A percentile compares a stretch with the other conserved stretches of the same genome.
These are phyloP conservation scores for Mitragyna speciosa DNA, from an alignment of 257 asterid genomes.

Conservation along the genomic window DNA sequence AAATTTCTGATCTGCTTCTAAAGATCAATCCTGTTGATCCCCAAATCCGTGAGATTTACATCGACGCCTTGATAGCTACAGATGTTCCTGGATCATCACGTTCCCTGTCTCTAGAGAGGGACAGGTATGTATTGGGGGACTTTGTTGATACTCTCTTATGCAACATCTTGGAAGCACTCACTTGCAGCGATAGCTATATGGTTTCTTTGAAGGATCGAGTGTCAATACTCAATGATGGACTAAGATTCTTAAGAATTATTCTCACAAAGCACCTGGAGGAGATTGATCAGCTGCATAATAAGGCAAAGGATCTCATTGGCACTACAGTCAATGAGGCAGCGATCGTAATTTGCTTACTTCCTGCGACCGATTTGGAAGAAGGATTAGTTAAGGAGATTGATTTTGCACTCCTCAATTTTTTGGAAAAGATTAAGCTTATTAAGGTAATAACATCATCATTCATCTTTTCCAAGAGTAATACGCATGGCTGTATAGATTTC, in stretches of 20 bases:
- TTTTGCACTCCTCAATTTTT: background rate
- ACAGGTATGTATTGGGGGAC: background rate
- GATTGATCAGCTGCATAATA: background rate
- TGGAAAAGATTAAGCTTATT: background rate
- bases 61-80: background rate
- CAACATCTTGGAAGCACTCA: background rate
- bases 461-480: background rate
- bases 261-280: background rate
- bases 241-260: background rate
- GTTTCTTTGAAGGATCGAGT: background rate
- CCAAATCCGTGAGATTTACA: background rate
- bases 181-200: no score
- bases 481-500: background rate
- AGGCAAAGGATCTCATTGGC: no score
- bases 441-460: background rate
- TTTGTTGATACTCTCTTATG: background rate
- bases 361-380: no score
- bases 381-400: background rate
- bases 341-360: background rate
- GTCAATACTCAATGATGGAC: background rate
- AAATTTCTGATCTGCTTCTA: background rate
- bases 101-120: background rate
- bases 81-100: background rate
- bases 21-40: background rate
- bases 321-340: background rate